Evolutionary conservation across 306 rosid genomes (phyloP), one percentile per base, ranked within the genome.

Genomic region (Medicago ruthenica): DNA sequence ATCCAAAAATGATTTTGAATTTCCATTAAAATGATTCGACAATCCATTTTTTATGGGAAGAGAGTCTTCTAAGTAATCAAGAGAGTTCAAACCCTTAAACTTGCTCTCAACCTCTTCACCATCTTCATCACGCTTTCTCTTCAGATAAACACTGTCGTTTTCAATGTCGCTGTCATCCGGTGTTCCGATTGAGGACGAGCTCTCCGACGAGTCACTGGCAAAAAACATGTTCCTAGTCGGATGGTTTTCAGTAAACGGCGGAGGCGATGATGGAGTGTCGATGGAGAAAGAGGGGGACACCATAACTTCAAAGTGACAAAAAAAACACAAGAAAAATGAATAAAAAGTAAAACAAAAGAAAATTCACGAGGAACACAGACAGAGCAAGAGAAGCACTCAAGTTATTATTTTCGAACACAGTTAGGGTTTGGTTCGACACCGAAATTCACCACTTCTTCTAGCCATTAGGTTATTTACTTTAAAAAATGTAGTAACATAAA

Each of bases 41-140:
- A 93, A 87, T 42, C 97, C 97, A 60, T 90, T 86, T 85, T 93
- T 91, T 76, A 86, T 84, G 47, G 97, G 93, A 31, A 93, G 98
- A 83, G 97, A 81, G 13, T 91, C 96, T 62, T 91, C 96, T 8
- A 91, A 54, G 0, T 92, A 85, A 61, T 71, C 86, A 8, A 93
- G 59, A 79, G 92, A 85, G 41, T 55, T 77, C 16, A 91, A 45
- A 62, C 82, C 77, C 65, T 71, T 76, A 36, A 82, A 81, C 80
- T 81, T 89, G 88, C 88, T 85, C 39, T 82, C 84, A 6, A 76
- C 87, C 24, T 85, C 88, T 3, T 83, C 85, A 3, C 84, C 87
- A 3, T 83, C 84, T n/a, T 76, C 55, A 6, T 24, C 76, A 12
- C 54, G 62, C 5, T 75, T 62, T 22, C 73, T 51, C 18, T 27